A percentile compares a stretch with the other conserved stretches of the same genome.
phyloP scores from a whole-genome alignment of 805 yeast species.

The Phaffomyces antillensis region DNA sequence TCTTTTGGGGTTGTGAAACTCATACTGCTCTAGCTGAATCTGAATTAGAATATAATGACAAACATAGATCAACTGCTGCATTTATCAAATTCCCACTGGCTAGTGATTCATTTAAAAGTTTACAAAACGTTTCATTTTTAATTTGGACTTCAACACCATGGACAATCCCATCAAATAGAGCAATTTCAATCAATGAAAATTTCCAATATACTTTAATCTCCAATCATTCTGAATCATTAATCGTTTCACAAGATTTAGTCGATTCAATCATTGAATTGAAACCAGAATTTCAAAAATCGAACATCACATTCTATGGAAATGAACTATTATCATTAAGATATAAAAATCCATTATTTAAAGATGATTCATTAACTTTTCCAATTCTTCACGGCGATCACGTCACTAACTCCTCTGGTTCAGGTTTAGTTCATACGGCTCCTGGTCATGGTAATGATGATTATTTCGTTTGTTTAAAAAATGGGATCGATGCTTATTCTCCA shows the following conservation, averaged over 20 bases:
- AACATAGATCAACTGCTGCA: slow-evolving; percentile 62
- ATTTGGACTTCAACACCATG: slow-evolving; percentile 99
- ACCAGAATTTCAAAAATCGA: slow-evolving; percentile 13
- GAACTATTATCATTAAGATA: slow-evolving; percentile 39
- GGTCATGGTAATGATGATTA: slow-evolving; percentile 97
- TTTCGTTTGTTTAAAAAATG: slow-evolving; percentile 51
- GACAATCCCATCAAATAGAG: slow-evolving; percentile 87
- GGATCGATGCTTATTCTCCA: slow-evolving; percentile 60
- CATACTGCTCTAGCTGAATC: slow-evolving; percentile 95
- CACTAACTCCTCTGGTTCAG: slow-evolving; percentile 78
- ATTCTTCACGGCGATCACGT: slow-evolving; percentile 79
- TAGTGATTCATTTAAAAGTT: slow-evolving; percentile 10
- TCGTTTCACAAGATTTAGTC: slow-evolving; percentile 51
- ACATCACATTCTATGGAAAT: slow-evolving; percentile 34
- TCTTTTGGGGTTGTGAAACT: slow-evolving; percentile 95
- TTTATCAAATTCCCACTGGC: slow-evolving; percentile 59
- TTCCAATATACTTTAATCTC: slow-evolving; percentile 50
- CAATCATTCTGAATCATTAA: slow-evolving; percentile 33
- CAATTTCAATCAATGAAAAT: slow-evolving; percentile 62
- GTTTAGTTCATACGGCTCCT: slow-evolving; percentile 94
- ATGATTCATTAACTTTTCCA: slow-evolving; percentile 33
- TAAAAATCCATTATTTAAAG: slow-evolving; percentile 37
- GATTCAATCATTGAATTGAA: slow-evolving; percentile 31
- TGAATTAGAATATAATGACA: slow-evolving; percentile 78
- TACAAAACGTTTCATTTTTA: slow-evolving; percentile 27